Percentiles rank a stretch among this genome's conserved stretches.
phyloP scores from a whole-genome alignment of 805 yeast species.

The Candida xiaguanensis region DNA sequence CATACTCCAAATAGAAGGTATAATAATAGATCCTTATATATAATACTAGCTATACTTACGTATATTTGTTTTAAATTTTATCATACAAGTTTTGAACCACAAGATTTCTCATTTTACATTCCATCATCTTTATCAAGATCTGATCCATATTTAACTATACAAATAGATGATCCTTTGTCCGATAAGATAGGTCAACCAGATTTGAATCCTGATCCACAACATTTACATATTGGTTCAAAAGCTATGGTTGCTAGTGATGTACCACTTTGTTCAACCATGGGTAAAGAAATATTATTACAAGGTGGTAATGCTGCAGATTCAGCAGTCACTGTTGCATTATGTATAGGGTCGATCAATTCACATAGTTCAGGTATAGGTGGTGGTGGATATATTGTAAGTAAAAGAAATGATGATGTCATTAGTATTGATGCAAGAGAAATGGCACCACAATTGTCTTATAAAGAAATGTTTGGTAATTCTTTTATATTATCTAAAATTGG shows the following conservation, averaged over 20 bases:
- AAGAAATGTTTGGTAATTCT: constrained; percentile 60
- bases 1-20: too few relatives aligned
- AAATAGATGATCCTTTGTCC: constrained; percentile 12
- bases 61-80: too few relatives aligned
- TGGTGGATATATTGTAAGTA: constrained; percentile 66
- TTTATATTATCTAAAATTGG: constrained; percentile 57
- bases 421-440: constrained; percentile 84
- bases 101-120: neutral
- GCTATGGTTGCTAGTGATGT: constrained; percentile 72
- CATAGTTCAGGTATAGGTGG: constrained; percentile 93
- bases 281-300: constrained; percentile 46
- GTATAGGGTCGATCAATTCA: constrained; percentile 80
- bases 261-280: constrained; percentile 60
- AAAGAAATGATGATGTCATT: constrained; percentile 41
- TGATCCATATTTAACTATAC: constrained; percentile 8
- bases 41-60: neutral
- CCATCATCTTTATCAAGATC: constrained; percentile 5
- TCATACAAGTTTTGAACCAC: neutral
- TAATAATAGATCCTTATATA: neutral
- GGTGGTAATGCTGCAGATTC: constrained; percentile 93
- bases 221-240: constrained; percentile 35
- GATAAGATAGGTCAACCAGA: constrained; percentile 33
- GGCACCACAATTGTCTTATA: constrained; percentile 66
- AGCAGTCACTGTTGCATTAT: constrained; percentile 80
- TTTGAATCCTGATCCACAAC: constrained; percentile 37